phyloP scores from a whole-genome alignment of 768 basidiomycete genomes.

The Suillus alpinus region DNA sequence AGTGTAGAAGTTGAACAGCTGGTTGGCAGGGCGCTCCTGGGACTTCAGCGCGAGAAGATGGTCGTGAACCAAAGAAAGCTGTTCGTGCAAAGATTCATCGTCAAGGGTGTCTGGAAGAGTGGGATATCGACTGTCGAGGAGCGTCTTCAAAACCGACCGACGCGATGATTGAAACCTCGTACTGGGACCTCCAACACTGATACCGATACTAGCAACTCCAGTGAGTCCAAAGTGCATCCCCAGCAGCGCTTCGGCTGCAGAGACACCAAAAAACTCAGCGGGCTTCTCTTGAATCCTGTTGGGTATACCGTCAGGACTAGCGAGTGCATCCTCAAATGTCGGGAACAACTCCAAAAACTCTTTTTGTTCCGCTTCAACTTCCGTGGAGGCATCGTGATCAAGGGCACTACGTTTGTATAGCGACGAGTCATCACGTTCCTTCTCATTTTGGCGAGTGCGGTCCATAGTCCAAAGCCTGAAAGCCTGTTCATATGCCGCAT shows the following conservation, averaged over 20 bases:
- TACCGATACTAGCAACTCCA: constrained; percentile 3
- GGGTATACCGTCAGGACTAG: constrained; percentile 14
- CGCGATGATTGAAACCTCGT: constrained; percentile 34
- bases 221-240: constrained; percentile 49
- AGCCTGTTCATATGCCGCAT: constrained; percentile 62
- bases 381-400: constrained; percentile 53
- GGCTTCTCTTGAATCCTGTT: constrained; percentile 4
- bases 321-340: constrained; percentile 63
- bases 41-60: constrained; percentile 33
- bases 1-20: constrained; percentile 71
- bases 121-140: constrained; percentile 29
- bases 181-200: constrained; percentile 1
- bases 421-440: constrained; percentile 61
- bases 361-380: constrained; percentile 74
- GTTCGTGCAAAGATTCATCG: constrained; percentile 45
- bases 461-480: constrained; percentile 85
- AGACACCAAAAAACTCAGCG: constrained; percentile 26
- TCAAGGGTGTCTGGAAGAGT: constrained; percentile 48
- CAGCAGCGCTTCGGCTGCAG: constrained; percentile 34
- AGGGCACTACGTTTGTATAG: constrained; percentile 69
- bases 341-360: constrained; percentile 90
- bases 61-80: constrained; percentile 47
- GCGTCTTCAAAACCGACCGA: constrained; percentile 29
- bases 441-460: constrained; percentile 63
- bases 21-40: constrained; percentile 12